Percentiles rank a stretch among this genome's conserved stretches.
phyloP scores from a whole-genome alignment of 345 rosid species.

The Atalantia buxifolia region DNA sequence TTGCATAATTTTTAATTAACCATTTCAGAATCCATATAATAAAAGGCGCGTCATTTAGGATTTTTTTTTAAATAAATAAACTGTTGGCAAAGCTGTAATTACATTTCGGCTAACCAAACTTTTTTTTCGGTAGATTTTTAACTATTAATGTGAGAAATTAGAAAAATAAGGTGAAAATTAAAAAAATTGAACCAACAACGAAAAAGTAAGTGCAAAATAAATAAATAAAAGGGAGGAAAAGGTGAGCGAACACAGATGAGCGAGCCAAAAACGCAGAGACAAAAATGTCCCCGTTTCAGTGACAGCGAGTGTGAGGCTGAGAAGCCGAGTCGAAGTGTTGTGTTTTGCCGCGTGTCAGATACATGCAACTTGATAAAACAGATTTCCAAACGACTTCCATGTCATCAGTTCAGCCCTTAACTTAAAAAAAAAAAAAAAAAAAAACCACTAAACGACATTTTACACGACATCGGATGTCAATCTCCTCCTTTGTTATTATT shows the following conservation, averaged over 20 bases:
- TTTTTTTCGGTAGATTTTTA: too few relatives aligned
- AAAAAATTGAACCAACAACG: neutral
- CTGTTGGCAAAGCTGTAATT: too few relatives aligned
- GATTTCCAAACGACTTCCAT: neutral
- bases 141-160: too few relatives aligned
- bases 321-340: too few relatives aligned
- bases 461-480: neutral
- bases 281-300: neutral
- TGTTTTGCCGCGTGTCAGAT: neutral
- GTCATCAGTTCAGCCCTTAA: neutral
- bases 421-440: rapidly evolving
- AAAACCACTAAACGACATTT: neutral
- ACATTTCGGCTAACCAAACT: too few relatives aligned
- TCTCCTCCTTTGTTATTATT: neutral
- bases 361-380: neutral
- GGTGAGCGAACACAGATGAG: neutral
- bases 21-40: too few relatives aligned
- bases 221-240: neutral
- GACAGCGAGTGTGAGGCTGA: neutral
- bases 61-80: too few relatives aligned
- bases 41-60: too few relatives aligned
- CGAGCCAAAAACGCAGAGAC: neutral
- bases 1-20: neutral
- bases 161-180: too few relatives aligned
- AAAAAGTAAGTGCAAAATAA: neutral